These are phyloP conservation scores for Exserohilum turcica DNA, from an alignment of 2,329 filamentous ascomycete species.

Conservation along the genomic window DNA sequence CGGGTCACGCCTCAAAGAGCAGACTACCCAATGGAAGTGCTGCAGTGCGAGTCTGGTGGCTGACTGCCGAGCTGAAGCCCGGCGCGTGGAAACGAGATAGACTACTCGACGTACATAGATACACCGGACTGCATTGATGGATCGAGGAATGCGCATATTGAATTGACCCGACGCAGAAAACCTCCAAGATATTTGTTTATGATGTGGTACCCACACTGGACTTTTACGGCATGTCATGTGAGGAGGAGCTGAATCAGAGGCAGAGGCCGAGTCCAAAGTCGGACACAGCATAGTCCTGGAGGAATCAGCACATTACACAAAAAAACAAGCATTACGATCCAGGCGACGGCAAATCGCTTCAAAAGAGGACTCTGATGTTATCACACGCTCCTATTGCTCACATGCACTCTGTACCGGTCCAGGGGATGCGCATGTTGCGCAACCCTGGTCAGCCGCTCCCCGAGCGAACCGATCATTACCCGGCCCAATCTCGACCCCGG, in stretches of 20 bases:
- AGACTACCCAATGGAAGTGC: too few species aligned
- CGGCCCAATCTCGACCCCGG: constrained; percentile 9
- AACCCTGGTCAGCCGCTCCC: background rate
- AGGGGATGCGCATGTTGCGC: background rate
- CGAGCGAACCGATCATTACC: constrained; percentile 11
- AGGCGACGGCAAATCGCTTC: background rate
- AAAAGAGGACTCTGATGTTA: too few species aligned
- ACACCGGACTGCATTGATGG: background rate
- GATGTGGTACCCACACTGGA: background rate
- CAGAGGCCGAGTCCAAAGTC: background rate
- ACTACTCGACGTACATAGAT: background rate
- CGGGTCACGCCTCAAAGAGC: background rate
- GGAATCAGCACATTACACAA: background rate
- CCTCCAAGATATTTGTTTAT: too few species aligned
- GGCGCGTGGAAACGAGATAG: background rate
- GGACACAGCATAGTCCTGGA: background rate
- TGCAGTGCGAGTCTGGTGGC: background rate
- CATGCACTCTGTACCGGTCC: background rate
- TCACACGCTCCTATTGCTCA: background rate
- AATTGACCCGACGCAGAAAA: background rate
- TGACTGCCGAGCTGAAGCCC: background rate
- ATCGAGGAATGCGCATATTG: background rate
- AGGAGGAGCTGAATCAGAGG: background rate
- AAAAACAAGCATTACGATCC: background rate
- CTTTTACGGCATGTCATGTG: background rate